phyloP scores from a whole-genome alignment of 345 rosid species.

The Moringa oleifera region DNA sequence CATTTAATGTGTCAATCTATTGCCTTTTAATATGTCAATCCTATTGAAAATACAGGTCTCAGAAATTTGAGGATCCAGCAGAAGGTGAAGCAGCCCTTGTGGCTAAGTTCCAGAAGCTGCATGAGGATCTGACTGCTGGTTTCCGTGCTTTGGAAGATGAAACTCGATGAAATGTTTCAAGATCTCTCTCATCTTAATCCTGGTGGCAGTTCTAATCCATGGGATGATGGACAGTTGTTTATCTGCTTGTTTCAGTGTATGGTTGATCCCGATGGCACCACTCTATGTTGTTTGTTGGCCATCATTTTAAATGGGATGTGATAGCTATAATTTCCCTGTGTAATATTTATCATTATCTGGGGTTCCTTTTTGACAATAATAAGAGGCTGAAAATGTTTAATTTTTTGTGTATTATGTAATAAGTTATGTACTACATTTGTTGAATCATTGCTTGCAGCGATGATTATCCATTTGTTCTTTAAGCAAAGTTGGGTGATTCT shows the following conservation, averaged over 20 bases:
- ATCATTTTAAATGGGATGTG: no score
- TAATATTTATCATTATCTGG: no score
- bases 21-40: neutral
- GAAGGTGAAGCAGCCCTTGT: conserved; percentile 91
- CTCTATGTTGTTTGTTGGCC: no score
- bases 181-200: neutral
- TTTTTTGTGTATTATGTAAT: no score
- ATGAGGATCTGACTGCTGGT: conserved; percentile 83
- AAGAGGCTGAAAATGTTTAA: no score
- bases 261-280: no score
- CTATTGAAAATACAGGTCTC: conserved; percentile 57
- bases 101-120: conserved; percentile 76
- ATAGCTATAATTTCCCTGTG: no score
- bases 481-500: no score
- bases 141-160: conserved; percentile 98
- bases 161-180: conserved; percentile 53
- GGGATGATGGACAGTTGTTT: conserved; percentile 4
- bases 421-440: no score
- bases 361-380: no score
- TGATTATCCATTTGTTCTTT: no score
- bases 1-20: neutral
- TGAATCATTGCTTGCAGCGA: no score
- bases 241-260: neutral
- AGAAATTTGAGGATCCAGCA: conserved; percentile 98
- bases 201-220: conserved; percentile 8